A percentile compares a stretch with the other conserved stretches of the same genome.
phyloP scores from a whole-genome alignment of 176 grass and related monocot species.

The Rhynchospora tenuis region DNA sequence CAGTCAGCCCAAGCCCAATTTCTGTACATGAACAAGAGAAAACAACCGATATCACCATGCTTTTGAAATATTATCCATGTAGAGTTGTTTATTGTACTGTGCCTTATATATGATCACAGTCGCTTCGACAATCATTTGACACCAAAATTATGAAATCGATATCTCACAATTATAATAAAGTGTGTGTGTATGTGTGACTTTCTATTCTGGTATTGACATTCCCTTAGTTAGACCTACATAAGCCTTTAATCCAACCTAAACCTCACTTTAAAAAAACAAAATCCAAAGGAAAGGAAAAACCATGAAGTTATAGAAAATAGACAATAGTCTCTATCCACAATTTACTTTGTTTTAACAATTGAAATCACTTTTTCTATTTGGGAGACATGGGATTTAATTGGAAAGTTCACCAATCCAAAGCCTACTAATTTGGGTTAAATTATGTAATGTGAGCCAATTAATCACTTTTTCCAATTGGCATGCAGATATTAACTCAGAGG shows the following conservation, averaged over 20 bases:
- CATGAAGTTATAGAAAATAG: not conserved
- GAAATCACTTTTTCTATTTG: not conserved
- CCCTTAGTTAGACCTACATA: no score
- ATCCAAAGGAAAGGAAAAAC: not conserved
- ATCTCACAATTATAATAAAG: no score
- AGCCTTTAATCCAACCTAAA: not conserved
- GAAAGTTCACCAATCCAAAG: no score
- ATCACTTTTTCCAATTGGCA: no score
- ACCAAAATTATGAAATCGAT: no score
- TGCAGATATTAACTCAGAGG: no score
- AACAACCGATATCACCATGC: not conserved
- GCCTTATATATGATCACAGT: not conserved
- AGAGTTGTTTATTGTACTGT: not conserved
- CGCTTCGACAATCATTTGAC: no score
- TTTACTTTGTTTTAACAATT: not conserved
- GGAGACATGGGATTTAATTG: no score
- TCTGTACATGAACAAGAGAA: conserved; percentile 30
- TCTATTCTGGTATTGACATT: no score
- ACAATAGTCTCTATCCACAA: not conserved
- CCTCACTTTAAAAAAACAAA: not conserved
- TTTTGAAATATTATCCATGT: not conserved
- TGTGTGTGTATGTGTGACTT: no score
- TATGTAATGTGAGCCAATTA: no score
- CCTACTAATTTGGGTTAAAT: no score
- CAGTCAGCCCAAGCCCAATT: conserved; percentile 76